Base-by-base conservation (phyloP, 2,329 filamentous ascomycete genomes). In the Alternaria longipes region DNA sequence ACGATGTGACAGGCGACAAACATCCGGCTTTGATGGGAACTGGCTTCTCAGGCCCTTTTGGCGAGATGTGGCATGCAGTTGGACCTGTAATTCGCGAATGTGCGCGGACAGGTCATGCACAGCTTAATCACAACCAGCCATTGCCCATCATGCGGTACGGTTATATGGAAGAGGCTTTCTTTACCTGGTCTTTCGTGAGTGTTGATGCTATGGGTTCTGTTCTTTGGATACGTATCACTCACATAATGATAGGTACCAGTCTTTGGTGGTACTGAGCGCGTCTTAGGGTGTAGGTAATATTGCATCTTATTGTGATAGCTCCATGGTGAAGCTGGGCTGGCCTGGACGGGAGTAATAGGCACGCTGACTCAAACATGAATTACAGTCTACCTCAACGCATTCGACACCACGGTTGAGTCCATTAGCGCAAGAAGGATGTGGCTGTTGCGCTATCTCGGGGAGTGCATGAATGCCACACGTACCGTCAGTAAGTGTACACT, bases 151-250 rank as follows among this genome's bases (percentile, higher is more conserved):
- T 75, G 30, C 52, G 76, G 56, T 68, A 70, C 62, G 67, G 64
- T 8, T 72, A 74, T 44, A 51, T 75, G 4, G 74, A 77, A 51
- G 74, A 77, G 44, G 67, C 72, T 0, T 83, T 81, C 57, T 80
- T 80, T 54, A 78, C 80, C n/a, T 82, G 80, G 80, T 81, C 78
- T 20, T 77, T 81, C 22, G 74, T 59, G 14, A 55, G 51, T 12
- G 50, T 8, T 16, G 16, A 4, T 9, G 16, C 22, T 8, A n/a
- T 50, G 11, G 3, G 6, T 14, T 36, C 7, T 8, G 12, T 34
- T 22, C 5, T 4, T 11, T 26, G 44, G 24, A 8, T 11, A 30
- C 14, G 2, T 12, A 30, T 4, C 22, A 18, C 55, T 58, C 22
- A 59, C n/a, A 55, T 44, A 20, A 18, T 14, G 9, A 24, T 22